Base-by-base conservation (phyloP, 2,329 filamentous ascomycete species). In the Fusarium sp. region DNA sequence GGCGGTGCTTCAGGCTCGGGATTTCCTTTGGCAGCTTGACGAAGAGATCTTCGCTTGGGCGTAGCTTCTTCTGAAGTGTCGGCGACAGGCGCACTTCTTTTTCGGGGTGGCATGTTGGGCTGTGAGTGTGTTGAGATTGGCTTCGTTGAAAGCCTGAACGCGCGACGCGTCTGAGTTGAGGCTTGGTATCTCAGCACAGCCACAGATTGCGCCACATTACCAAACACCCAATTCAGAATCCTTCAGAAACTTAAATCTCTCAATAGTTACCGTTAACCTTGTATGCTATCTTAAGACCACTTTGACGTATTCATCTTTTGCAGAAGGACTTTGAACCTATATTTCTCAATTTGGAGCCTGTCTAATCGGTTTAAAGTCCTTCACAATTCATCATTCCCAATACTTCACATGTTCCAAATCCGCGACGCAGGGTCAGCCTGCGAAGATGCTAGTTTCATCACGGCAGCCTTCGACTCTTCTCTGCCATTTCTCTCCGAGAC, bases 1-100 rank as follows among this genome's bases (percentile, higher is more conserved):
- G 20, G 13, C 2, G 55, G 28, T 14, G 41, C 38, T 2, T 59
- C 57, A 6, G 31, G 18, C 9, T 59, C 58, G 0, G n/a, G 11
- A 22, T 47, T 42, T 1, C 15, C 49, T 28, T 64, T 75, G 6
- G 61, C 51, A 8, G 75, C 58, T 31, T 73, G 73, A 11, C 76
- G 67, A 14, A 69, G 55, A 11, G 76, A 78, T 17, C 76, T 22
- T 9, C 76, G 35, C 42, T 77, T 78, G 0, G 73, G 67, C 0
- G 26, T 11, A 14, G 17, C n/a, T 17, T 74, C 51, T 0, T 73
- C 57, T 1, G 39, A 22, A 9, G 56, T 17, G 6, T 66, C 61
- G 0, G 47, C 35, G 28, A 11, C 18, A 3, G 60, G 60, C 3
- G 36, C 59, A 14, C 20, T 60, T 61, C 76, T 44, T 44, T 78